These are phyloP conservation scores for Cercophora samala DNA, from an alignment of 495 filamentous ascomycete species.

Conservation along the genomic window DNA sequence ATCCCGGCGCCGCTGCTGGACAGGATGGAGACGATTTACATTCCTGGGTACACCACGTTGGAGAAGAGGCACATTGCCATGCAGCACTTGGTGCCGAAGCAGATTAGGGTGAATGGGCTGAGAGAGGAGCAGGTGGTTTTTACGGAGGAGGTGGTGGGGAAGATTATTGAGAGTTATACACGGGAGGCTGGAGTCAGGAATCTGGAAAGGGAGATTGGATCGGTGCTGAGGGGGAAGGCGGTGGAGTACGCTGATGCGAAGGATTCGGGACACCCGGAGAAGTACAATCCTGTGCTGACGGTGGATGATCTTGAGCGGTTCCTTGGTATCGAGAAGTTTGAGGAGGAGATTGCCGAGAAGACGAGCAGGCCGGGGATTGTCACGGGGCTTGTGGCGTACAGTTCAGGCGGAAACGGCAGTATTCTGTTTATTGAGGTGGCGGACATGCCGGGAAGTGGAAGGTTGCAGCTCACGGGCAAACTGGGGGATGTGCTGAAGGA, in stretches of 20 bases:
- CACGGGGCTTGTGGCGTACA: slow-evolving; percentile 96
- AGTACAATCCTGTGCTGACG: slow-evolving; percentile 71
- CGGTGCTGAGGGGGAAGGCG: slow-evolving; percentile 91
- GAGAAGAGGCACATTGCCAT: slow-evolving; percentile 96
- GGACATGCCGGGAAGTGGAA: slow-evolving; percentile 91
- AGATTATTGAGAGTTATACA: slow-evolving; percentile 93
- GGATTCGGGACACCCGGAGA: slow-evolving; percentile 63
- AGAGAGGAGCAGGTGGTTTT: slow-evolving; percentile 67
- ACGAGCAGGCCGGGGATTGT: slow-evolving; percentile 86
- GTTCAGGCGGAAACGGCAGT: slow-evolving; percentile 85
- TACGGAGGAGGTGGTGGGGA: slow-evolving; percentile 79
- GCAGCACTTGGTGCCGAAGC: slow-evolving; percentile 91
- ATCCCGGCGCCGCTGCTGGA: slow-evolving; percentile 94
- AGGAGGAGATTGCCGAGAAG: slow-evolving; percentile 93
- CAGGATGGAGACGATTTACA: slow-evolving; percentile 90
- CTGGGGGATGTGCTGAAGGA: slow-evolving; percentile 98
- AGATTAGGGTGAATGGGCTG: slow-evolving; percentile 76
- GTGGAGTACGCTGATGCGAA: slow-evolving; percentile 90
- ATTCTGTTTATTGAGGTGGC: slow-evolving; percentile 98
- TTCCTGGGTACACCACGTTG: slow-evolving; percentile 95
- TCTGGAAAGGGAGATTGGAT: slow-evolving; percentile 90
- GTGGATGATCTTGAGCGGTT: slow-evolving; percentile 82
- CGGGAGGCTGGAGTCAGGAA: slow-evolving; percentile 97
- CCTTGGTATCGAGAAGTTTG: slow-evolving; percentile 89
- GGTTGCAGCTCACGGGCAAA: slow-evolving; percentile 95